phyloP scores from a whole-genome alignment of 306 rosid species.

The Sophora flavescens region DNA sequence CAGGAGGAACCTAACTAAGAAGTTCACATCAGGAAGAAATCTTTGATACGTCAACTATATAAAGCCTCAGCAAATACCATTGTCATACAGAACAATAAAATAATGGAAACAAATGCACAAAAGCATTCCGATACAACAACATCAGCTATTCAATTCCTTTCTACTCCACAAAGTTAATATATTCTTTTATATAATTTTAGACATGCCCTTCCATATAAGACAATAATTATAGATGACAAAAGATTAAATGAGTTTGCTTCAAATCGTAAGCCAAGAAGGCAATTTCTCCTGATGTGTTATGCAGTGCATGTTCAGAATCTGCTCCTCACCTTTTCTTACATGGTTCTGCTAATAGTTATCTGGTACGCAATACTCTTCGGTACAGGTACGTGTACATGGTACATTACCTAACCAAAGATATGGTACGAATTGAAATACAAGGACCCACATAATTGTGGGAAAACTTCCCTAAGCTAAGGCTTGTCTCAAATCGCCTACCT shows the following conservation, averaged over 20 bases:
- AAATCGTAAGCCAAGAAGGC: not conserved
- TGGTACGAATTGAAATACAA: too few species aligned
- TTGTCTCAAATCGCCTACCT: too few species aligned
- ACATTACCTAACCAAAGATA: too few species aligned
- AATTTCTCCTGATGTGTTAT: not conserved
- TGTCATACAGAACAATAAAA: conserved; percentile 27
- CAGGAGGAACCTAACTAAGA: conserved; percentile 81
- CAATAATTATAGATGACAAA: not conserved
- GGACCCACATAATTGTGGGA: too few species aligned
- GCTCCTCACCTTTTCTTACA: not conserved
- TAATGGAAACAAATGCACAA: conserved; percentile 28
- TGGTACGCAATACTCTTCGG: too few species aligned
- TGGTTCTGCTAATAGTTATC: not conserved
- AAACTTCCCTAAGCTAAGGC: too few species aligned
- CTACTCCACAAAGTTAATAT: conserved; percentile 17
- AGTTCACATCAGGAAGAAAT: conserved; percentile 38
- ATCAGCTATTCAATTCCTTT: not conserved
- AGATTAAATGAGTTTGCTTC: conserved; percentile 6
- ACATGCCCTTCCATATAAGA: conserved; percentile 22
- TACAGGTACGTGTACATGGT: too few species aligned
- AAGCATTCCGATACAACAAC: conserved; percentile 23
- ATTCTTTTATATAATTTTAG: not conserved
- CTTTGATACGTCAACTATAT: conserved; percentile 22
- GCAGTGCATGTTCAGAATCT: not conserved
- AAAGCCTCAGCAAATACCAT: conserved; percentile 33